phyloP scores from a whole-genome alignment of 148 eudicot genomes.

The Chenopodium formosanum region DNA sequence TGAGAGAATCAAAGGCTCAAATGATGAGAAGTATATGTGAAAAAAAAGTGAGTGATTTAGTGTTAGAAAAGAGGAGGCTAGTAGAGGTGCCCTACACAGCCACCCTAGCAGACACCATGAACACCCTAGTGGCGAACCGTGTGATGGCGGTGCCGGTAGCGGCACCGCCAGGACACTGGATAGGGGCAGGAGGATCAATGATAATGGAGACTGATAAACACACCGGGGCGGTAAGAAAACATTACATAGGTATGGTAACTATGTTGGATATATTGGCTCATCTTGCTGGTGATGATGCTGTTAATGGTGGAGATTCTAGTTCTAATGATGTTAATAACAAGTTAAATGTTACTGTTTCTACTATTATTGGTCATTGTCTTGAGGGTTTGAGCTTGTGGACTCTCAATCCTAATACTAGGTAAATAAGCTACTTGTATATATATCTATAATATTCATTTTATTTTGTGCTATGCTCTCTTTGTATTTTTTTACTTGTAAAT shows the following conservation, averaged over 20 bases:
- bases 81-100: slow-evolving; percentile 95
- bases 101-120: slow-evolving; percentile 69
- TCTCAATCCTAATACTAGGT: slow-evolving; percentile 72
- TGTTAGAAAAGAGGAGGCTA: slow-evolving; percentile 47
- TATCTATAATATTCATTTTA: too few species aligned
- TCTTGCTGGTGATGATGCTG: slow-evolving; percentile 42
- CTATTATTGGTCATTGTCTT: slow-evolving; percentile 74
- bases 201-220: slow-evolving; percentile 83
- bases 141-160: slow-evolving; percentile 90
- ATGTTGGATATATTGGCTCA: slow-evolving; percentile 85
- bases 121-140: slow-evolving; percentile 61
- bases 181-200: slow-evolving; percentile 98
- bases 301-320: slow-evolving; percentile 16
- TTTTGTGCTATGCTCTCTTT: too few species aligned
- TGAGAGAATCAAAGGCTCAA: not conserved
- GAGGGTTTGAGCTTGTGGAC: slow-evolving; percentile 97
- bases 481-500: too few species aligned
- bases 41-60: slow-evolving; percentile 57
- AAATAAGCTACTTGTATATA: not conserved
- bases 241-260: slow-evolving; percentile 89
- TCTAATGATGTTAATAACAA: slow-evolving; percentile 33
- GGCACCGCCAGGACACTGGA: slow-evolving; percentile 98
- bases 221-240: slow-evolving; percentile 73
- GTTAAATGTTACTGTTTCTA: slow-evolving; percentile 76
- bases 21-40: slow-evolving; percentile 22